phyloP scores from a whole-genome alignment of 345 rosid genomes.

The Viola odorata region DNA sequence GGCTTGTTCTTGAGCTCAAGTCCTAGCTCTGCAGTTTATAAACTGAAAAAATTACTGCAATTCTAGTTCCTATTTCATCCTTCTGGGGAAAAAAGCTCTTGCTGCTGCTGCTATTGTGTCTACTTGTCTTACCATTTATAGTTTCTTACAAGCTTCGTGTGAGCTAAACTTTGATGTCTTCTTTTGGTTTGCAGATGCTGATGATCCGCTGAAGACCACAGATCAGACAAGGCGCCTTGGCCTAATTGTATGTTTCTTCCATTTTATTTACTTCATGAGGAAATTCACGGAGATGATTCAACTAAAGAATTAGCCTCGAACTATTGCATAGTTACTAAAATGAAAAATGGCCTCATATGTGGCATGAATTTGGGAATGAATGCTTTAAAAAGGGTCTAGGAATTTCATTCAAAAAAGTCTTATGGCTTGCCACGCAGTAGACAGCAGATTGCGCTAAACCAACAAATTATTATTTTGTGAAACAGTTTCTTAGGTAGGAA shows the following conservation, averaged over 20 bases:
- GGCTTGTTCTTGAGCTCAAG: too few relatives aligned
- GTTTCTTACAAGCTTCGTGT: not conserved
- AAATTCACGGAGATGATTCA: not conserved
- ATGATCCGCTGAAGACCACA: slow-evolving; percentile 93
- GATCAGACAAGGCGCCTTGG: slow-evolving; percentile 95
- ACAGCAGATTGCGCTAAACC: too few relatives aligned
- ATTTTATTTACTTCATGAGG: not conserved
- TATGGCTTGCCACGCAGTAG: too few relatives aligned
- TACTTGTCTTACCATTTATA: not conserved
- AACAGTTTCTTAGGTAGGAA: too few relatives aligned
- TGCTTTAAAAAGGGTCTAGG: too few relatives aligned
- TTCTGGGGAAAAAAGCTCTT: not conserved
- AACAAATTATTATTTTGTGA: too few relatives aligned
- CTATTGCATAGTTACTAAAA: not conserved
- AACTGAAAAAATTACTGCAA: too few relatives aligned
- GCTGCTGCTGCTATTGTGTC: not conserved
- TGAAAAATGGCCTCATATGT: not conserved
- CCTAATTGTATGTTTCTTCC: slow-evolving; percentile 52
- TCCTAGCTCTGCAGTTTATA: too few relatives aligned
- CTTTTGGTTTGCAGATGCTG: slow-evolving; percentile 49
- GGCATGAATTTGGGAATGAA: too few relatives aligned
- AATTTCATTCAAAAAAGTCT: too few relatives aligned
- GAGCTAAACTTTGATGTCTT: not conserved
- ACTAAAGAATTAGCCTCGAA: not conserved
- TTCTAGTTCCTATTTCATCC: too few relatives aligned